These are phyloP conservation scores for Boletus rex-veris DNA, from an alignment of 768 basidiomycete genomes.

Conservation along the genomic window DNA sequence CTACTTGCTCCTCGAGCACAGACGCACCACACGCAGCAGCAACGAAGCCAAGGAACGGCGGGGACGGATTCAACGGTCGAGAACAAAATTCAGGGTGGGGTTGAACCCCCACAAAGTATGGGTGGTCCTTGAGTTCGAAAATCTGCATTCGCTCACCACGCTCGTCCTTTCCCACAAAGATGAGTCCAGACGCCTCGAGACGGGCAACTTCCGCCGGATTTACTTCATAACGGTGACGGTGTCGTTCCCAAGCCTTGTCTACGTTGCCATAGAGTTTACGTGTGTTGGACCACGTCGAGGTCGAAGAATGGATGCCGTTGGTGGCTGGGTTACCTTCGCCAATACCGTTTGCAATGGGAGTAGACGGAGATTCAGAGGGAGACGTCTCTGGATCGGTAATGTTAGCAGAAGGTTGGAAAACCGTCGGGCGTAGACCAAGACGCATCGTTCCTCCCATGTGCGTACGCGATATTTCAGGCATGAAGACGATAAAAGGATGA, in stretches of 20 bases:
- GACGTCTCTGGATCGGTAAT: constrained; percentile 12
- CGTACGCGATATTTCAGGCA: constrained; percentile 98
- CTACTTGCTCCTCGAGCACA: constrained; percentile 68
- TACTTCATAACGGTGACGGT: constrained; percentile 94
- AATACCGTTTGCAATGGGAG: constrained; percentile 5
- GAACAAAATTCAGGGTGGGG: constrained; percentile 99
- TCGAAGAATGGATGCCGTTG: constrained; percentile 28
- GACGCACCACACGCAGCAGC: constrained; percentile 64
- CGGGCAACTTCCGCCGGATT: constrained; percentile 82
- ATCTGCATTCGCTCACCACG: constrained; percentile 97
- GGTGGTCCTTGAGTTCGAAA: constrained; percentile 86
- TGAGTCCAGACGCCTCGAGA: constrained; percentile 68
- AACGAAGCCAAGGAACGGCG: constrained; percentile 94
- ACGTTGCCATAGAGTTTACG: constrained; percentile 82
- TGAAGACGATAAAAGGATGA: constrained; percentile 87
- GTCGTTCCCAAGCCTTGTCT: constrained; percentile 89
- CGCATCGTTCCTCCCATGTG: constrained; percentile 99
- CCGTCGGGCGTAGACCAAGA: constrained; percentile 93
- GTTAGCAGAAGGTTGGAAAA: constrained; percentile 58
- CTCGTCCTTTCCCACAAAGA: constrained; percentile 88
- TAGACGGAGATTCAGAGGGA: constrained; percentile 6
- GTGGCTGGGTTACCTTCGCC: neutral
- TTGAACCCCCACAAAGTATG: constrained; percentile 91
- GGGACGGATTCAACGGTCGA: constrained; percentile 94
- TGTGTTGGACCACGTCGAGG: constrained; percentile 66